Evolutionary conservation across 305 asterid species (phyloP).

Genomic region (Solanum hybrid): DNA sequence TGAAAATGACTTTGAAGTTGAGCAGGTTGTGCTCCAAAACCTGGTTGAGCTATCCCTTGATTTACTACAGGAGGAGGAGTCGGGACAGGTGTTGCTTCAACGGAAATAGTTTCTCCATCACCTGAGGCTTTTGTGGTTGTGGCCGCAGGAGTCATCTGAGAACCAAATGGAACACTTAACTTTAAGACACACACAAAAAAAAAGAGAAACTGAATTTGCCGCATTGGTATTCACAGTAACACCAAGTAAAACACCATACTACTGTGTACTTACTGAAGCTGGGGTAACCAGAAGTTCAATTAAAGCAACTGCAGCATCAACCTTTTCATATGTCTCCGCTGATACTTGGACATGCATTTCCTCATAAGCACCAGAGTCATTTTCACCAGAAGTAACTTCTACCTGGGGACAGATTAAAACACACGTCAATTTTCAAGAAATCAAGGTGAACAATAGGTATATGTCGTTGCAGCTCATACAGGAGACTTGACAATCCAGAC

Average conservation of each 20-base stretch:
- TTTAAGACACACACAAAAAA: neutral
- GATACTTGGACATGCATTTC: conserved; percentile 70
- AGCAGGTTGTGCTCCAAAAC: conserved; percentile 28
- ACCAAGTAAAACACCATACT: neutral
- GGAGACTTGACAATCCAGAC: neutral
- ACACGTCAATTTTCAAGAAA: neutral
- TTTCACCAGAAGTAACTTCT: conserved; percentile 54
- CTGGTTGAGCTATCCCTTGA: conserved; percentile 37
- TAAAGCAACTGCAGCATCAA: conserved; percentile 86
- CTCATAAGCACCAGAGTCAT: conserved; percentile 38
- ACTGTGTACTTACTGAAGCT: conserved; percentile 49
- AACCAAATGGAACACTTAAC: neutral
- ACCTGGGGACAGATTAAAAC: conserved; percentile 25
- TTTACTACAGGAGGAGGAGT: neutral
- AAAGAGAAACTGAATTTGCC: neutral
- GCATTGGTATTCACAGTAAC: neutral
- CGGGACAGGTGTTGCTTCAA: neutral
- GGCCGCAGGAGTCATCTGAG: neutral
- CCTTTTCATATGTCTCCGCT: conserved; percentile 84
- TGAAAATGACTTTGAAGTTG: conserved; percentile 38
- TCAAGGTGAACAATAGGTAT: neutral
- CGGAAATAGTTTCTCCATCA: neutral
- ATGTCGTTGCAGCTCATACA: neutral
- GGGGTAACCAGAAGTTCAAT: conserved; percentile 73
- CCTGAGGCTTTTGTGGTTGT: neutral